Conservation (phyloP, 2,329 filamentous ascomycete species). For the Cladophialophora immunda region DNA sequence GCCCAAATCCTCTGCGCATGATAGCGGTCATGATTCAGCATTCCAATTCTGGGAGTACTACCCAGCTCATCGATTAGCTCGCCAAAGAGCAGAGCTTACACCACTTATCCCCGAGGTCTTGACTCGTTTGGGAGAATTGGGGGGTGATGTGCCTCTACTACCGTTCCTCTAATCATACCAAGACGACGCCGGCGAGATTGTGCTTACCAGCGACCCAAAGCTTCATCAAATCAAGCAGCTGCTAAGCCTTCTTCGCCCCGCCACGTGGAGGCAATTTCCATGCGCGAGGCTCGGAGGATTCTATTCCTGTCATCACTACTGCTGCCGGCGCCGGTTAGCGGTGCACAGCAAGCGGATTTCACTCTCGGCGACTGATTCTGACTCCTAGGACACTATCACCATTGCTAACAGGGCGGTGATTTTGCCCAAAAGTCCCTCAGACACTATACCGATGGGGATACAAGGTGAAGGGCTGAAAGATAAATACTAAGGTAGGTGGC, state of each 20-base stretch:
- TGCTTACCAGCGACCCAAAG: neutral
- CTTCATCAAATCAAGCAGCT: slow-evolving; percentile 4
- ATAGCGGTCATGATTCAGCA: too few relatives aligned
- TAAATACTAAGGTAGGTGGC: neutral
- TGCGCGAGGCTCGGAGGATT: neutral
- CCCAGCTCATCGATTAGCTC: too few relatives aligned
- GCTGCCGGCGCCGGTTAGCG: neutral
- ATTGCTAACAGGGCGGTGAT: neutral
- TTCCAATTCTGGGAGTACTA: too few relatives aligned
- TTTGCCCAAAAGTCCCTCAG: neutral
- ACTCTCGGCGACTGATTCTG: neutral
- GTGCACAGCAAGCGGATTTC: neutral
- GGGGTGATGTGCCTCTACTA: too few relatives aligned
- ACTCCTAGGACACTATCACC: neutral
- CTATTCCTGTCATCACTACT: slow-evolving; percentile 11
- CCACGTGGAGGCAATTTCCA: neutral
- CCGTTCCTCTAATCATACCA: too few relatives aligned
- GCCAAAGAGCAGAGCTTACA: too few relatives aligned
- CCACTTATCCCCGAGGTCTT: too few relatives aligned
- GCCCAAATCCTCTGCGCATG: too few relatives aligned
- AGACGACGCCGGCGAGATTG: neutral
- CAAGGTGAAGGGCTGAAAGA: neutral
- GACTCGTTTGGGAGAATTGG: too few relatives aligned
- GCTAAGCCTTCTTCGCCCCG: neutral
- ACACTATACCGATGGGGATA: neutral